A percentile compares a stretch with the other conserved stretches of the same genome.
phyloP scores from a whole-genome alignment of 2,329 filamentous ascomycete species.

The Aquanectria penicillioides region DNA sequence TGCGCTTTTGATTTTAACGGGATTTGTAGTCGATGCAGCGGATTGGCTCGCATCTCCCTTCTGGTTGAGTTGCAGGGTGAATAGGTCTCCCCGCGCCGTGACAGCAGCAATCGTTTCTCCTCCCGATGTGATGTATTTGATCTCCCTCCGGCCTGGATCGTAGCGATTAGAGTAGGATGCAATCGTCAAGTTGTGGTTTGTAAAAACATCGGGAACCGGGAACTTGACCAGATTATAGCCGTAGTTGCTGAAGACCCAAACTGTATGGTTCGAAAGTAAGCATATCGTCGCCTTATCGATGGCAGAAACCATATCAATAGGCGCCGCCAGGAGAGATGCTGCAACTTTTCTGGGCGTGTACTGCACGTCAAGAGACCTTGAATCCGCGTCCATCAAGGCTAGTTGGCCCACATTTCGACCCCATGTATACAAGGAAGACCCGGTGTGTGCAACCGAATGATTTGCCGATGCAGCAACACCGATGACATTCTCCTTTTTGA shows the following conservation, averaged over 20 bases:
- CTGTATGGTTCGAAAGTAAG: constrained; percentile 85
- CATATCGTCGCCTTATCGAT: constrained; percentile 91
- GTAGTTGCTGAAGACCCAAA: constrained; percentile 95
- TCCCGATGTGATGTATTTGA: constrained; percentile 82
- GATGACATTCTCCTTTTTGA: constrained; percentile 85
- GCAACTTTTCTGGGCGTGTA: constrained; percentile 85
- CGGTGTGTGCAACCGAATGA: constrained; percentile 90
- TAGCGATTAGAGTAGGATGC: constrained; percentile 61
- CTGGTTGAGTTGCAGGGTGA: constrained; percentile 80
- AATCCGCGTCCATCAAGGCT: constrained; percentile 93
- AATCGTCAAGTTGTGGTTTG: constrained; percentile 74
- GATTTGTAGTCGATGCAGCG: constrained; percentile 86
- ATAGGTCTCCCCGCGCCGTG: constrained; percentile 86
- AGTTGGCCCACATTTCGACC: constrained; percentile 96
- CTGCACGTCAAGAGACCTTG: constrained; percentile 88
- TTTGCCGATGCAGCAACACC: constrained; percentile 90
- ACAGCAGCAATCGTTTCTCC: constrained; percentile 93
- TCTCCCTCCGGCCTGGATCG: constrained; percentile 73
- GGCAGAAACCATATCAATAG: constrained; percentile 82
- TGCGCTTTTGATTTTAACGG: constrained; percentile 86
- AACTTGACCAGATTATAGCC: constrained; percentile 93
- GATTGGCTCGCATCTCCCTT: constrained; percentile 69
- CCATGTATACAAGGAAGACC: constrained; percentile 86
- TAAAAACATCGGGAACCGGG: constrained; percentile 75
- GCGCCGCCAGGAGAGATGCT: constrained; percentile 74